Evolutionary conservation across 345 rosid genomes (phyloP).

Genomic region (Gossypium bickii): DNA sequence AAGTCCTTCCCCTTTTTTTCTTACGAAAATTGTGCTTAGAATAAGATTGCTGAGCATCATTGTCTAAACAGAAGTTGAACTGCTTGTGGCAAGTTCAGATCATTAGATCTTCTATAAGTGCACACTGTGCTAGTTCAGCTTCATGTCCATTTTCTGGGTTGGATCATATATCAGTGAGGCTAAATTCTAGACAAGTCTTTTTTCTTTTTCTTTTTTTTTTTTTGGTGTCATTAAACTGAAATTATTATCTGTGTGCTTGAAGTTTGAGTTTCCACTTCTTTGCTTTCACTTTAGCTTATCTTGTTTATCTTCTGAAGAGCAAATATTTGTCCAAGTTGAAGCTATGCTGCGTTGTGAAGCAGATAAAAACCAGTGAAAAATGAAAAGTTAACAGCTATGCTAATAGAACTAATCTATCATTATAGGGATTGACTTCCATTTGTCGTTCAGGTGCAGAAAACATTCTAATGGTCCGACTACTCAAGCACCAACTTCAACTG

Average conservation of each 20-base stretch:
- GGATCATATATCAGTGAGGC: background rate
- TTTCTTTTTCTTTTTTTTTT: no score
- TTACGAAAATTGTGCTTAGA: background rate
- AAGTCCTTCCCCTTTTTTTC: background rate
- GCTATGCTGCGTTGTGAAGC: constrained; percentile 1
- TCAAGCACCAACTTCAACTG: constrained; percentile 10
- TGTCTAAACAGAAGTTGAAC: no score
- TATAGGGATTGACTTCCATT: constrained; percentile 13
- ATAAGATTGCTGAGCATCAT: no score
- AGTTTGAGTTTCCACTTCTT: background rate
- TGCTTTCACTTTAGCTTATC: background rate
- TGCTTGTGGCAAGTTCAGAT: no score
- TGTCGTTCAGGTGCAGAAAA: constrained; percentile 43
- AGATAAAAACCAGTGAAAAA: background rate
- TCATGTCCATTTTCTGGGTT: background rate
- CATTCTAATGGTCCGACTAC: constrained; percentile 37
- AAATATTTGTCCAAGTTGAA: background rate
- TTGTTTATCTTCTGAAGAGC: constrained; percentile 8
- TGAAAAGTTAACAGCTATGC: background rate
- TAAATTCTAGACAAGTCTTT: background rate
- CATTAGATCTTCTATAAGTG: no score
- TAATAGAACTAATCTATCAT: background rate
- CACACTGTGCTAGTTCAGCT: background rate
- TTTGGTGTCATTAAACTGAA: background rate
- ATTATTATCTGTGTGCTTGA: background rate